phyloP scores from a whole-genome alignment of 1,284 basidiomycete genomes.

The Ganoderma meredithae region DNA sequence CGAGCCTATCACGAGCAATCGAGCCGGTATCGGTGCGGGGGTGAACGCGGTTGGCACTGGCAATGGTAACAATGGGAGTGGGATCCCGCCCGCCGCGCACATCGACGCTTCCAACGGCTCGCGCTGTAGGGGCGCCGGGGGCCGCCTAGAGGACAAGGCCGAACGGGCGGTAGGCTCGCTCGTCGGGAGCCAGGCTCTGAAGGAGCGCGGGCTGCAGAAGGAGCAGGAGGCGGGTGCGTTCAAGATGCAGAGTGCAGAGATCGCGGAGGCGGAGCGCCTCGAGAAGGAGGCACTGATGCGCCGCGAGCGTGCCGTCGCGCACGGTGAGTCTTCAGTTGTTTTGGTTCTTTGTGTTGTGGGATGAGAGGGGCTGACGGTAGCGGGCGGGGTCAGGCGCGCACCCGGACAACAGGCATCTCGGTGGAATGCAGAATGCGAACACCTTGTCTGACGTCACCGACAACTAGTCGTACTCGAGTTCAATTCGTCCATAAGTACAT shows the following conservation, averaged over 20 bases:
- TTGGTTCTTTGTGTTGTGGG: background rate
- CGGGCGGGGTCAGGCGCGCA: constrained; percentile 42
- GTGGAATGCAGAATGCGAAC: constrained; percentile 30
- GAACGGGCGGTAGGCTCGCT: constrained; percentile 56
- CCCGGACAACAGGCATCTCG: constrained; percentile 43
- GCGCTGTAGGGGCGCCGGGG: constrained; percentile 32
- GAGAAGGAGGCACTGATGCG: constrained; percentile 57
- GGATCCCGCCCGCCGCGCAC: constrained; percentile 35
- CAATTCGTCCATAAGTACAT: background rate
- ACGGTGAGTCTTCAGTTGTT: constrained; percentile 44
- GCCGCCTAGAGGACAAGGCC: constrained; percentile 52
- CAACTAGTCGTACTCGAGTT: constrained; percentile 9
- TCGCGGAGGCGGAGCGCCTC: constrained; percentile 61
- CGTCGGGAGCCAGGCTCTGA: constrained; percentile 56
- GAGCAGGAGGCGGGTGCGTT: constrained; percentile 58
- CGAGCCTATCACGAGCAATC: constrained; percentile 8
- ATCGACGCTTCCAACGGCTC: constrained; percentile 25
- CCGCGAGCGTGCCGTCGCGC: constrained; percentile 60
- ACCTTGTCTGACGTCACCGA: constrained; percentile 28
- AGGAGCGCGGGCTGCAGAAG: constrained; percentile 59
- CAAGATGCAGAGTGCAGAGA: constrained; percentile 55
- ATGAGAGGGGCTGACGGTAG: background rate
- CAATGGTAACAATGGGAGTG: background rate
- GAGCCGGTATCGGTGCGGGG: background rate
- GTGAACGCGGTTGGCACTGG: background rate